Conservation (phyloP, 208 protist species). For the Wallacemonas sp. region DNA sequence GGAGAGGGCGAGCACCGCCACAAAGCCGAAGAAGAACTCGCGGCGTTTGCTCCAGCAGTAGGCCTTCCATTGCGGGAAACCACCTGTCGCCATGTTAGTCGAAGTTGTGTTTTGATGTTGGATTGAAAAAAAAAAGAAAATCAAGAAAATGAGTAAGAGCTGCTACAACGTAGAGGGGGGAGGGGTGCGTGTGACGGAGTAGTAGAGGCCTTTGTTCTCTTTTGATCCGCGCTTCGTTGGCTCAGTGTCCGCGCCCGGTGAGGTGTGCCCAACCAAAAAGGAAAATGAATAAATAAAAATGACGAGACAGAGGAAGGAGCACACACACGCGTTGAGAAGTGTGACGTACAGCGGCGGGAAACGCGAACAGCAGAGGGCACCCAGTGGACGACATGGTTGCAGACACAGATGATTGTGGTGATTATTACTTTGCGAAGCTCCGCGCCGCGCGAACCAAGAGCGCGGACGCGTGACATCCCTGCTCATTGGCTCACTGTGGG, state of each 20-base stretch:
- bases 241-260: no score
- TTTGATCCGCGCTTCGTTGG: no score
- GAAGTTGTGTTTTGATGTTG: background rate
- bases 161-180: background rate
- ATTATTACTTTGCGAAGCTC: no score
- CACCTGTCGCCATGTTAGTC: slow-evolving; percentile 21
- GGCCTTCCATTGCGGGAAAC: no score
- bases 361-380: no score
- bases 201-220: background rate
- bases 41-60: slow-evolving; percentile 38
- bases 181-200: background rate
- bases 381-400: no score
- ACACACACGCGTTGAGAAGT: background rate
- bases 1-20: slow-evolving; percentile 46
- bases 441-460: no score
- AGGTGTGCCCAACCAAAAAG: no score
- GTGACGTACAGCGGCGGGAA: no score
- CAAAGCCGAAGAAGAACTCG: slow-evolving; percentile 57
- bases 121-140: slow-evolving; percentile 3
- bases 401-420: no score
- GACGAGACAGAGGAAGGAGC: background rate
- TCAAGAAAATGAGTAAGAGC: background rate
- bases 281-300: background rate
- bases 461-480: no score
- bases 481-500: no score